Conservation (phyloP, 352 stramenopile species). For the Pythium aristosporum region DNA sequence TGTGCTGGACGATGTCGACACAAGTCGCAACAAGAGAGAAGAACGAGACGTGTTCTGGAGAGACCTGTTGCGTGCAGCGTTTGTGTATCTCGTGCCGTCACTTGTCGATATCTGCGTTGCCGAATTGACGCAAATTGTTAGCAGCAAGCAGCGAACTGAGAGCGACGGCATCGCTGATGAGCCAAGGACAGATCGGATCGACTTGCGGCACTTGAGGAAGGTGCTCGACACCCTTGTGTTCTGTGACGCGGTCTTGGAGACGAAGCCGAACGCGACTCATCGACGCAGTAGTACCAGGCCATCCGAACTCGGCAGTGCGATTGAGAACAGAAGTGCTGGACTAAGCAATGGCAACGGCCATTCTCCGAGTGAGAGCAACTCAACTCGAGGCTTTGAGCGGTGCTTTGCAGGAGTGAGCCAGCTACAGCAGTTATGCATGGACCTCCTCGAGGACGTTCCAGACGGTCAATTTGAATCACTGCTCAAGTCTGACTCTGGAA, state of each 20-base stretch:
- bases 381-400: constrained; percentile 9
- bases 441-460: constrained; percentile 46
- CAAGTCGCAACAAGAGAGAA: constrained; percentile 19
- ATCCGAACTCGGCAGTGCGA: constrained; percentile 9
- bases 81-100: constrained; percentile 69
- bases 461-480: constrained; percentile 57
- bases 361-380: background rate
- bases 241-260: constrained; percentile 51
- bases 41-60: constrained; percentile 59
- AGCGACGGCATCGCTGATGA: constrained; percentile 8
- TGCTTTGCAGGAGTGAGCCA: constrained; percentile 22
- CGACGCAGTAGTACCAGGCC: constrained; percentile 17
- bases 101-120: constrained; percentile 64
- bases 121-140: constrained; percentile 36
- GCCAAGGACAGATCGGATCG: background rate
- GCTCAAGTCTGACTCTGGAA: constrained; percentile 58
- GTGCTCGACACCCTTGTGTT: constrained; percentile 59
- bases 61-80: constrained; percentile 64
- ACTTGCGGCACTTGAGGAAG: constrained; percentile 26
- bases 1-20: background rate
- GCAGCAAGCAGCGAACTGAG: background rate
- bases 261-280: constrained; percentile 30
- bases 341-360: constrained; percentile 6
- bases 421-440: constrained; percentile 56
- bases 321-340: constrained; percentile 14